Evolutionary conservation across 2,329 filamentous ascomycete species (phyloP).

Genomic region (Monosporascus ibericus): DNA sequence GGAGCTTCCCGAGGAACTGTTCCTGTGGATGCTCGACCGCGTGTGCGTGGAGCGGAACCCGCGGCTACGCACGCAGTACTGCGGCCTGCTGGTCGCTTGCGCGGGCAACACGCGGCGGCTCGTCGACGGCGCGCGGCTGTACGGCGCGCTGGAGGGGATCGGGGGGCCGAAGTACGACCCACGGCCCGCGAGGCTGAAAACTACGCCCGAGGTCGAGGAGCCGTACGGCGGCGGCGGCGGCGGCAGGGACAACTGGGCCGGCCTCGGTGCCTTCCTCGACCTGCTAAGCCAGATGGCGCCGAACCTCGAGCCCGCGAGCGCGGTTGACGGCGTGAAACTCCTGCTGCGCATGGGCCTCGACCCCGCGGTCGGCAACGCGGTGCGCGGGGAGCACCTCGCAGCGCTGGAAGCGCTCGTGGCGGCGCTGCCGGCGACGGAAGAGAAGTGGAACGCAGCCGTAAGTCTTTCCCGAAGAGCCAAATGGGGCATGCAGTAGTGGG

Average conservation of each 20-base stretch:
- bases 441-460: constrained; percentile 37
- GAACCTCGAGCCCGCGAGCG: constrained; percentile 27
- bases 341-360: constrained; percentile 53
- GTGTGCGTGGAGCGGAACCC: constrained; percentile 49
- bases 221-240: constrained; percentile 24
- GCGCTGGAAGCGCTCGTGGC: constrained; percentile 38
- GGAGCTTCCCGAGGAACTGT: constrained; percentile 55
- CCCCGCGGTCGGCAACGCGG: constrained; percentile 30
- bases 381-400: constrained; percentile 18
- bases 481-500: not conserved
- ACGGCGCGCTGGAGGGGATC: constrained; percentile 51
- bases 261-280: constrained; percentile 36
- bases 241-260: constrained; percentile 38
- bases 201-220: constrained; percentile 19
- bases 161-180: constrained; percentile 48
- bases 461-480: constrained; percentile 16
- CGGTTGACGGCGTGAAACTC: constrained; percentile 36
- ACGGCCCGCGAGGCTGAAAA: constrained; percentile 17
- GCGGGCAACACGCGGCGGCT: constrained; percentile 37
- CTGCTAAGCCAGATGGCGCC: constrained; percentile 34
- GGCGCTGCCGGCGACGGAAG: constrained; percentile 31
- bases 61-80: constrained; percentile 55
- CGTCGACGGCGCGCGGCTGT: constrained; percentile 38
- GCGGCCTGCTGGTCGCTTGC: constrained; percentile 44
- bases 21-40: constrained; percentile 60